Percentiles rank a stretch among this genome's conserved stretches.
Evolutionary conservation across 2,329 filamentous ascomycete genomes (phyloP).

Genomic region (Xylaria sp.): DNA sequence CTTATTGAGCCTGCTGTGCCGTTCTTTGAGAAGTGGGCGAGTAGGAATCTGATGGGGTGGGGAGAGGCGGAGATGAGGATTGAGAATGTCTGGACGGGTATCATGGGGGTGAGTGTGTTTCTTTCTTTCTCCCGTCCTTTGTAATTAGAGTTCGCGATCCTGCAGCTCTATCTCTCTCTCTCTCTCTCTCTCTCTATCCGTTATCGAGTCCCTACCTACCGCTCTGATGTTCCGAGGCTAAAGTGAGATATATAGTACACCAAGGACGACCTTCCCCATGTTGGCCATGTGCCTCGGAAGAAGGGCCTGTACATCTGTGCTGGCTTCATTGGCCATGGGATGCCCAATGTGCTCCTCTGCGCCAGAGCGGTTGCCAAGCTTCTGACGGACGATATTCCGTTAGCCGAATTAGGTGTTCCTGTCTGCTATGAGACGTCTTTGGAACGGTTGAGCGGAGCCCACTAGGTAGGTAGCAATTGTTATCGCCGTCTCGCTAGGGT

Average conservation of each 20-base stretch:
- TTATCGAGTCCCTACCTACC: not conserved
- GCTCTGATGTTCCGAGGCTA: conserved; percentile 4
- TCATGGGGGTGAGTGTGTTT: conserved; percentile 44
- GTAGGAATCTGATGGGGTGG: conserved; percentile 61
- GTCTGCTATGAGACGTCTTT: conserved; percentile 41
- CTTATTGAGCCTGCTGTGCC: conserved; percentile 56
- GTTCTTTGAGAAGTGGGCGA: conserved; percentile 63
- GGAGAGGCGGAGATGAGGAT: conserved; percentile 54
- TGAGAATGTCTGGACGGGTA: conserved; percentile 52
- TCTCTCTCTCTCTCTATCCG: not conserved
- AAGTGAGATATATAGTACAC: conserved; percentile 37
- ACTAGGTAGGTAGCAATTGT: not conserved
- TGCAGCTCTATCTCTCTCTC: not conserved
- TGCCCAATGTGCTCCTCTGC: conserved; percentile 45
- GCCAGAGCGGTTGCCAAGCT: conserved; percentile 43
- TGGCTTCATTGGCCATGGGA: conserved; percentile 46
- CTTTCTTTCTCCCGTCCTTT: not conserved
- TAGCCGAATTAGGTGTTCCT: conserved; percentile 42
- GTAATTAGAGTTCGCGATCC: not conserved
- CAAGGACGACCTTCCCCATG: conserved; percentile 41
- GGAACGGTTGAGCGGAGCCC: conserved; percentile 37
- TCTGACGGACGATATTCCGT: conserved; percentile 38
- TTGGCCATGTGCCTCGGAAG: conserved; percentile 43
- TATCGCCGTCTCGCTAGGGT: not conserved
- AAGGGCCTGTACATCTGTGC: conserved; percentile 41